Conservation (phyloP, 345 rosid species). For the Euphorbia peplus region DNA sequence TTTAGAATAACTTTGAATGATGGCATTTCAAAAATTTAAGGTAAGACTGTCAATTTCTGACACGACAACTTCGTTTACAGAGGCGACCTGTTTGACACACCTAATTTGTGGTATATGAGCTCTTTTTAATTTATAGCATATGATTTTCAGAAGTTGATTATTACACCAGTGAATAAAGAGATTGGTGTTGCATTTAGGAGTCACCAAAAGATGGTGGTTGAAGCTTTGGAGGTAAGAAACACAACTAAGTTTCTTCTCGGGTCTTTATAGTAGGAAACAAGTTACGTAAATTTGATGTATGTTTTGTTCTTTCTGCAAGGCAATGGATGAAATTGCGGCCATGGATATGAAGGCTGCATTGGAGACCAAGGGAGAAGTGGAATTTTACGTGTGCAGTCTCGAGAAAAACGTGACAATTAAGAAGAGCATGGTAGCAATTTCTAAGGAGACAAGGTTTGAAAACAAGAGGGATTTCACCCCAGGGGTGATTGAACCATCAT, state of each 20-base stretch:
- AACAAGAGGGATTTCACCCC: constrained; percentile 88
- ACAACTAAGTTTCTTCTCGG: not conserved
- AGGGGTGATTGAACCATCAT: constrained; percentile 90
- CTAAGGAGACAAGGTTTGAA: constrained; percentile 85
- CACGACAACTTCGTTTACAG: not conserved
- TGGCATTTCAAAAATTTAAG: no score
- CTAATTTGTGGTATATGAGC: no score
- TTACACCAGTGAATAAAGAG: constrained; percentile 74
- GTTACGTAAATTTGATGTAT: no score
- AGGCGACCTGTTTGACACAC: no score
- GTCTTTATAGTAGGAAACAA: not conserved
- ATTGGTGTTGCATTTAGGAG: constrained; percentile 88
- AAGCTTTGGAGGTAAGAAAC: constrained; percentile 68
- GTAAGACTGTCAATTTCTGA: no score
- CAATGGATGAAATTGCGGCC: constrained; percentile 87
- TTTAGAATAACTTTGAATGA: no score
- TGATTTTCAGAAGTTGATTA: constrained; percentile 67
- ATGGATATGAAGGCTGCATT: constrained; percentile 70
- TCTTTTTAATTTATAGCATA: constrained; percentile 9
- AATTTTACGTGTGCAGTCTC: constrained; percentile 73
- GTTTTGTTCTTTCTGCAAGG: constrained; percentile 41
- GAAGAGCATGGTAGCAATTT: constrained; percentile 83
- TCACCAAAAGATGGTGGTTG: constrained; percentile 68
- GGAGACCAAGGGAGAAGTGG: constrained; percentile 81
- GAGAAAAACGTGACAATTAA: constrained; percentile 56